Conservation (phyloP, 192 early-diverging fungal species). For the Kappamyces sp. region DNA sequence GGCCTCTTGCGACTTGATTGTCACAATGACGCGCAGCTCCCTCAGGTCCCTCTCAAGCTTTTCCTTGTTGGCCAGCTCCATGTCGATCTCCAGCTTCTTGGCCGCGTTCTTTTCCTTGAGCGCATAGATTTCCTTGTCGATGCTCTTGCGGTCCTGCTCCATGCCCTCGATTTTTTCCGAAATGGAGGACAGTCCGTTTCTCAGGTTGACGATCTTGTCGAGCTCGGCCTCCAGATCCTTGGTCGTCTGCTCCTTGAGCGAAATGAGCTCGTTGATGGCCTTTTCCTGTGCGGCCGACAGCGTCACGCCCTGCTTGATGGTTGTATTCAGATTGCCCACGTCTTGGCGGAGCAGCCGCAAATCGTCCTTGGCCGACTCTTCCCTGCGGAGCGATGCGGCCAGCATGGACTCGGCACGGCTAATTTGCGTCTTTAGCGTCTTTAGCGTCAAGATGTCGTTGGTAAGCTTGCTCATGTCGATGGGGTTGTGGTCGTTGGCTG, state of each 20-base stretch:
- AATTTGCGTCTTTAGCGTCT: conserved; percentile 42
- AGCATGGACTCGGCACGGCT: conserved; percentile 38
- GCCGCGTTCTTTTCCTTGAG: conserved; percentile 49
- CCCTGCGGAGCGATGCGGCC: conserved; percentile 33
- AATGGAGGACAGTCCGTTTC: conserved; percentile 40
- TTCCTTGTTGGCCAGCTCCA: conserved; percentile 53
- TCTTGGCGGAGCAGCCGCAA: conserved; percentile 46
- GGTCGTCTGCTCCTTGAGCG: conserved; percentile 44
- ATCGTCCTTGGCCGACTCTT: conserved; percentile 49
- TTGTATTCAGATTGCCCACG: conserved; percentile 38
- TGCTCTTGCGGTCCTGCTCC: conserved; percentile 43
- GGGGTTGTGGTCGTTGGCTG: conserved; percentile 1
- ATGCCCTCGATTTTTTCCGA: conserved; percentile 44
- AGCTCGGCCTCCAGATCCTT: conserved; percentile 56
- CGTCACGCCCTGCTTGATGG: conserved; percentile 56
- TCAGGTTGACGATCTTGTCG: conserved; percentile 46
- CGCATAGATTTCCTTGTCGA: conserved; percentile 52
- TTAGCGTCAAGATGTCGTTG: conserved; percentile 40
- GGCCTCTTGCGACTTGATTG: conserved; percentile 58
- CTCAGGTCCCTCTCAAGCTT: conserved; percentile 51
- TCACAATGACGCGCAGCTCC: conserved; percentile 50
- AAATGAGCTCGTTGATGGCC: conserved; percentile 47
- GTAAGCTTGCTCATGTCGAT: neutral
- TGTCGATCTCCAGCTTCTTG: conserved; percentile 56
- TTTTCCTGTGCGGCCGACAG: conserved; percentile 49